phyloP scores from a whole-genome alignment of 169 alveolate species.

The Perkinsus chesapeaki region DNA sequence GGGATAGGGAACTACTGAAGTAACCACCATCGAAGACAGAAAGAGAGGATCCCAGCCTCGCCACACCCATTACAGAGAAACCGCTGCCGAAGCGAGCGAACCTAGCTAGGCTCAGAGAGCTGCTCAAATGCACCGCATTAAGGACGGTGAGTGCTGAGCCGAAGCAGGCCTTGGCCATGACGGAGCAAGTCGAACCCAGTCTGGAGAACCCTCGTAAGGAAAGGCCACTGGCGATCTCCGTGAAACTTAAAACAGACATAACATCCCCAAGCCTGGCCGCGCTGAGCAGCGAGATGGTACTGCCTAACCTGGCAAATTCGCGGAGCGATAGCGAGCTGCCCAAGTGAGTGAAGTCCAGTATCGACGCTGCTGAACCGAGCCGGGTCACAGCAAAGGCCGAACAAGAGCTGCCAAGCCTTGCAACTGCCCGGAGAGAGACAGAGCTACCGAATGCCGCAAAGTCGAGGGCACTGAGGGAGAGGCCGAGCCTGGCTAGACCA shows the following conservation, averaged over 20 bases:
- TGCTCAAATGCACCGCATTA: not conserved
- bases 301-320: slow-evolving; percentile 2
- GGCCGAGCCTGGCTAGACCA: not conserved
- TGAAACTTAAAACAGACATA: not conserved
- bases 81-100: not conserved
- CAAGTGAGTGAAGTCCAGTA: slow-evolving; percentile 11
- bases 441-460: not conserved
- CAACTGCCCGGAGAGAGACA: slow-evolving; percentile 7
- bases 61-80: not conserved
- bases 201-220: slow-evolving; percentile 4
- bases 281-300: not conserved
- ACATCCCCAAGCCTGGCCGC: not conserved
- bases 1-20: not conserved
- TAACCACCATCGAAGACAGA: not conserved
- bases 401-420: not conserved
- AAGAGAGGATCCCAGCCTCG: not conserved
- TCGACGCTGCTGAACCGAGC: slow-evolving; percentile 2
- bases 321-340: not conserved
- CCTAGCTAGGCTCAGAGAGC: not conserved
- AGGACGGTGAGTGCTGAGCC: not conserved
- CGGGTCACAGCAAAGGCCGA: not conserved
- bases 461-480: not conserved
- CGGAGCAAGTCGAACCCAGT: not conserved
- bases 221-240: not conserved
- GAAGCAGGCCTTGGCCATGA: slow-evolving; percentile 3